Evolutionary conservation across 2,329 filamentous ascomycete genomes (phyloP).

Genomic region (Venturia aucupariae): DNA sequence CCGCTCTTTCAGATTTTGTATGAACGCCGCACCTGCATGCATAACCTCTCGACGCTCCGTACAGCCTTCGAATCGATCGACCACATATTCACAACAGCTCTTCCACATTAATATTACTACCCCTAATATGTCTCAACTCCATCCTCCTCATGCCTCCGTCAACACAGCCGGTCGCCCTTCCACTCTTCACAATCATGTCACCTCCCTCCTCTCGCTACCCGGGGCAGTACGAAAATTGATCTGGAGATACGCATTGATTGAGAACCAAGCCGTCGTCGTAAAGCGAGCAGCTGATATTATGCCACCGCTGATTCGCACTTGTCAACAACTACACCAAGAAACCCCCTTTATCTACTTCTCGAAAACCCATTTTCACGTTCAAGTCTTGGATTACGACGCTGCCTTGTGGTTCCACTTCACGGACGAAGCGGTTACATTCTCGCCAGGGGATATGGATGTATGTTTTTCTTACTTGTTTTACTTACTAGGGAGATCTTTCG

Average conservation of each 20-base stretch:
- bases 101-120: background rate
- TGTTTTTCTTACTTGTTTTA: background rate
- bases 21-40: too few species aligned
- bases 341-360: background rate
- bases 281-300: background rate
- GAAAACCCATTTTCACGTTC: background rate
- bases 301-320: background rate
- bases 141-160: background rate
- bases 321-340: background rate
- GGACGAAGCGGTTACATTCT: background rate
- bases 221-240: background rate
- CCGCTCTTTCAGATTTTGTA: background rate
- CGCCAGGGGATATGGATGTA: background rate
- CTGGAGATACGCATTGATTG: background rate
- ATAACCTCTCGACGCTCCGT: background rate
- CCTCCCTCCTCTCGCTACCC: background rate
- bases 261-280: background rate
- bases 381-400: background rate
- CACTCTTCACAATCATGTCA: background rate
- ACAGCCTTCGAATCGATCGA: background rate
- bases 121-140: background rate
- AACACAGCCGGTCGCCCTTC: background rate
- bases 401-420: background rate
- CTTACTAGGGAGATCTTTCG: background rate
- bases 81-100: background rate